phyloP scores from a whole-genome alignment of 345 rosid species.

The sweet orange (Citrus sinensis) region DNA sequence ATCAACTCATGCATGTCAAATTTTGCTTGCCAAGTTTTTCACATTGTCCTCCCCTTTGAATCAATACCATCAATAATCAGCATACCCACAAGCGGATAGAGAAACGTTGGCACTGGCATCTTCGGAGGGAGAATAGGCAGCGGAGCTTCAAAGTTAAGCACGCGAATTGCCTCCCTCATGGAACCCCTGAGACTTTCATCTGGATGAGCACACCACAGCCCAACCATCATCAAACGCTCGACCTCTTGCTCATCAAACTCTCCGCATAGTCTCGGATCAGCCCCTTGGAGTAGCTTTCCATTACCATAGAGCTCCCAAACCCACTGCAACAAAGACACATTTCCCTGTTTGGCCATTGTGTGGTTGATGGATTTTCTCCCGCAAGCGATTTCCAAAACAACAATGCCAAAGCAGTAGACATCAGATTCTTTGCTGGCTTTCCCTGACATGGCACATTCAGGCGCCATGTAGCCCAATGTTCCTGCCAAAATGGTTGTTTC shows the following conservation, averaged over 20 bases:
- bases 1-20: too few relatives aligned
- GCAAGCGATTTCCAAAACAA: constrained; percentile 27
- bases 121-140: constrained; percentile 2
- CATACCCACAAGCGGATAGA: background rate
- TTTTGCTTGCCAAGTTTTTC: too few relatives aligned
- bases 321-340: background rate
- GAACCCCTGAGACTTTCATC: constrained; percentile 3
- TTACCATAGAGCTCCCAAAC: background rate
- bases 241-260: background rate
- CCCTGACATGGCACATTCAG: background rate
- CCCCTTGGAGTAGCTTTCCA: background rate
- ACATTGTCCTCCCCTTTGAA: background rate
- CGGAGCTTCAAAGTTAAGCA: constrained; percentile 7
- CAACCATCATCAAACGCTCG: constrained; percentile 4
- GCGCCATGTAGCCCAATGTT: constrained; percentile 20
- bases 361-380: constrained; percentile 14
- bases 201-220: constrained; percentile 19
- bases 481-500: constrained; percentile 17
- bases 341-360: background rate
- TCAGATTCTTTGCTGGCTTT: constrained; percentile 31
- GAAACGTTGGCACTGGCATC: constrained; percentile 5
- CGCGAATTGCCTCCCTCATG: constrained; percentile 1
- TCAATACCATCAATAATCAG: background rate
- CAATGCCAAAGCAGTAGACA: constrained; percentile 34
- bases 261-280: background rate